Evolutionary conservation across 257 asterid species (phyloP), one percentile per base, ranked within the genome.

Genomic region (Hygrophila difformis): DNA sequence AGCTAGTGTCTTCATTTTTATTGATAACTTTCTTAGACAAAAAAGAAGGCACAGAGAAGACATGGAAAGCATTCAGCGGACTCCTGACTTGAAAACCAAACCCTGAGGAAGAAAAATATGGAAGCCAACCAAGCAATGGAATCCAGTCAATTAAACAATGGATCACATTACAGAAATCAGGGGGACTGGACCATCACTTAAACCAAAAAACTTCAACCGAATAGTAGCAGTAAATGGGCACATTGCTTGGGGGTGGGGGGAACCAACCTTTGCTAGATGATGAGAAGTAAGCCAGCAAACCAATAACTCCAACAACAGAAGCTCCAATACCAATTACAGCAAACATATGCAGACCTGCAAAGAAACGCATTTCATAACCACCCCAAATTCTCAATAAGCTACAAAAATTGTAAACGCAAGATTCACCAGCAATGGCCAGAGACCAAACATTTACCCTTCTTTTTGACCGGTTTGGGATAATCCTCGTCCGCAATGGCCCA

Each of bases 401-500:
- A 35, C 12, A 21, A 28, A 2, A 20, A 15, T 12, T 17, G 8
- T 12, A 33, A 24, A 18, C 35, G 9, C 0, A 17, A 24, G 24
- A 8, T 21, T 40, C 55, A 46, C 11, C 55, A 12, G 51, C n/a
- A 34, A 44, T 7, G 33, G 13, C 8, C 11, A 37, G 54, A 49
- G 55, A 61, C 41, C 28, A 14, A 49, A 60, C 57, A 49, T 47
- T 63, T 55, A 56, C 83, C 65, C 44, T 62, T 66, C 53, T 54
- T 58, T 49, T 44, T 57, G 48, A 57, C 64, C 9, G 57, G 52
- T 18, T 38, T 16, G 9, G 72, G 58, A 56, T 76, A 59, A 59
- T 79, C 26, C 62, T 73, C 75, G 19, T 49, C 71, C 20, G 18
- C 66, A 50, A 71, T 53, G 57, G 63, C 89, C 96, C 97, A 88